These are phyloP conservation scores for Cytospora piceicola DNA, from an alignment of 2,329 filamentous ascomycete genomes.

Conservation along the genomic window DNA sequence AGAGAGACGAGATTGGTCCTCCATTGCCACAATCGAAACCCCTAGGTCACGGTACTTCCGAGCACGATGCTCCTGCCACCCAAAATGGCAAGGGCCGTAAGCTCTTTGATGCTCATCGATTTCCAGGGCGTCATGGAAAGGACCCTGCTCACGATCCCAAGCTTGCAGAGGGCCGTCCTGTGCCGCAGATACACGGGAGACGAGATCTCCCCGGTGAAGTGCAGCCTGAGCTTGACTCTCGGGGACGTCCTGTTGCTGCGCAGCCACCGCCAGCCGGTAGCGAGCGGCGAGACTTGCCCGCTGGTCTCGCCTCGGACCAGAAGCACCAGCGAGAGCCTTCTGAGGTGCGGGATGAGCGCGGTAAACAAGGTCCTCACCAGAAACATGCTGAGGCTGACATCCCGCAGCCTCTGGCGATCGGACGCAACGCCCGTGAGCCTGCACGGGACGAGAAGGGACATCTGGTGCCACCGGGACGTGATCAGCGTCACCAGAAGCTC, in stretches of 20 bases:
- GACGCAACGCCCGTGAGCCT: neutral
- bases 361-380: neutral
- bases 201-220: neutral
- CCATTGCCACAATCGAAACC: neutral
- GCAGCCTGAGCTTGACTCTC: neutral
- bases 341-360: neutral
- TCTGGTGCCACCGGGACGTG: neutral
- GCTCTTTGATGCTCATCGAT: neutral
- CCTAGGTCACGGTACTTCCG: neutral
- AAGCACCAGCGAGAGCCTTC: neutral
- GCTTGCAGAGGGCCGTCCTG: neutral
- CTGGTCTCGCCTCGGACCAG: neutral
- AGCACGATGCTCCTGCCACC: neutral
- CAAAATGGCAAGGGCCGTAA: neutral
- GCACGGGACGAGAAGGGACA: neutral
- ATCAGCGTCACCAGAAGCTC: neutral
- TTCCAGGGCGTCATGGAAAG: neutral
- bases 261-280: constrained; percentile 1
- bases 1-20: neutral
- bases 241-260: neutral
- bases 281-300: neutral
- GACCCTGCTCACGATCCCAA: neutral
- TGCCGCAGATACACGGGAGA: neutral
- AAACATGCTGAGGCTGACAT: neutral
- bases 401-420: neutral